A percentile compares a stretch with the other conserved stretches of the same genome.
Conservation (phyloP, 768 basidiomycete species). For the Tephrocybe sp. region DNA sequence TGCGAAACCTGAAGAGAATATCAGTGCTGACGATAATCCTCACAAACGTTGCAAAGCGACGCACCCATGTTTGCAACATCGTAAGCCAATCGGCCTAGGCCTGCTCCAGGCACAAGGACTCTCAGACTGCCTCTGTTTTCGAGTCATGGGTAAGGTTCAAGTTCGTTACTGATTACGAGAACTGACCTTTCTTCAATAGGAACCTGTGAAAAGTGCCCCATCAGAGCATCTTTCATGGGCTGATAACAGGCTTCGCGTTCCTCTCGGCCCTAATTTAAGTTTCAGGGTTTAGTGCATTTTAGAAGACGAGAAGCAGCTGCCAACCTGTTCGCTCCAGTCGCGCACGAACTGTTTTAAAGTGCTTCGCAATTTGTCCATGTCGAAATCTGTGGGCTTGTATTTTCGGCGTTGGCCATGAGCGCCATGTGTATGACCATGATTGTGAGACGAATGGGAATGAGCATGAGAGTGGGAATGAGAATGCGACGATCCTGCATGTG, state of each 20-base stretch:
- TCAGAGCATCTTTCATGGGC: conserved; percentile 78
- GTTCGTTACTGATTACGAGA: not conserved
- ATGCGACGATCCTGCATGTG: conserved; percentile 2
- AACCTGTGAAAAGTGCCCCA: conserved; percentile 60
- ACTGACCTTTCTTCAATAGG: conserved; percentile 54
- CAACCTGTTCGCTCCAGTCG: conserved; percentile 88
- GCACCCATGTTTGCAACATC: conserved; percentile 82
- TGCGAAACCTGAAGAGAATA: conserved; percentile 79
- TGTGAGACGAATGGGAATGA: conserved; percentile 25
- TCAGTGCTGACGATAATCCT: not conserved
- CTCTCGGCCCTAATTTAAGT: conserved; percentile 53
- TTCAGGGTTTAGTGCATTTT: not conserved
- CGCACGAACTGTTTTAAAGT: conserved; percentile 92
- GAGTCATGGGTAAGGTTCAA: not conserved
- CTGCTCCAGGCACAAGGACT: conserved; percentile 89
- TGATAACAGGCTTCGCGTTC: conserved; percentile 82
- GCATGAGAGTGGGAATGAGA: conserved; percentile 19
- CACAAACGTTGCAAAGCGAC: conserved; percentile 12
- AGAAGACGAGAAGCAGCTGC: not conserved
- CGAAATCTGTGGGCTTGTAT: conserved; percentile 63
- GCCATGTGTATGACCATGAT: conserved; percentile 34
- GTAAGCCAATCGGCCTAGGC: conserved; percentile 85
- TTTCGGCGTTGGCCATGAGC: conserved; percentile 26
- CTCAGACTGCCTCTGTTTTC: conserved; percentile 48
- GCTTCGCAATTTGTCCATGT: conserved; percentile 90